These are phyloP conservation scores for Penicillium paneum DNA, from an alignment of 2,329 filamentous ascomycete genomes.

Conservation along the genomic window DNA sequence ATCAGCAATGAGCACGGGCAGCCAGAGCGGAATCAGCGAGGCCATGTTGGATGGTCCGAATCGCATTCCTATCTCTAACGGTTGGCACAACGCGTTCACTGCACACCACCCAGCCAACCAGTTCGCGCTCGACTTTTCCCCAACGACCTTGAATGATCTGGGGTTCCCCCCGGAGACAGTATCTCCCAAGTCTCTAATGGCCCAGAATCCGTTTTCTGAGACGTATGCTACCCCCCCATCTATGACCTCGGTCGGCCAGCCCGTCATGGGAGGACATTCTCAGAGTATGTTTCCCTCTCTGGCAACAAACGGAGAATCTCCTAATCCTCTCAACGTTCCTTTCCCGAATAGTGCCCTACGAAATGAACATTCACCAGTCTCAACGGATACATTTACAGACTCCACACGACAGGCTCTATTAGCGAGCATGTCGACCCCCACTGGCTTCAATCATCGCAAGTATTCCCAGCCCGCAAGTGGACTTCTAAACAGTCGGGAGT, in stretches of 20 bases:
- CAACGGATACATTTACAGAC: slow-evolving; percentile 65
- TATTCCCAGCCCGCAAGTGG: slow-evolving; percentile 59
- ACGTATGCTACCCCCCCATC: slow-evolving; percentile 75
- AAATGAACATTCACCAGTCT: slow-evolving; percentile 59
- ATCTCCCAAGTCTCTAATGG: slow-evolving; percentile 71
- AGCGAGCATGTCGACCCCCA: slow-evolving; percentile 59
- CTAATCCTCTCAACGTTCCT: slow-evolving; percentile 47
- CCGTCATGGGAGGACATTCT: slow-evolving; percentile 63
- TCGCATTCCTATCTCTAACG: slow-evolving; percentile 56
- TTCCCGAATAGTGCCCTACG: slow-evolving; percentile 60
- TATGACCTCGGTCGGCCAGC: slow-evolving; percentile 70
- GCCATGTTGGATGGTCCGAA: slow-evolving; percentile 78
- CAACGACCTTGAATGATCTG: slow-evolving; percentile 70
- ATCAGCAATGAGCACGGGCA: slow-evolving; percentile 91
- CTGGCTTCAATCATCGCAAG: slow-evolving; percentile 56
- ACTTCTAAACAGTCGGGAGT: slow-evolving; percentile 42
- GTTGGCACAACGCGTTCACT: slow-evolving; percentile 69
- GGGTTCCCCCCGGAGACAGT: slow-evolving; percentile 68
- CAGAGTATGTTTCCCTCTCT: slow-evolving; percentile 51
- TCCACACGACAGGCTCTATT: slow-evolving; percentile 62
- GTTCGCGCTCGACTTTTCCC: slow-evolving; percentile 72
- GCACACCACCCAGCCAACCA: slow-evolving; percentile 64
- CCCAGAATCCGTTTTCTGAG: slow-evolving; percentile 66
- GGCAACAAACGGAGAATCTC: slow-evolving; percentile 44
- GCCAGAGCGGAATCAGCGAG: slow-evolving; percentile 75